Evolutionary conservation across 1,139 yeast genomes (phyloP).

Genomic region (Taphrina flavorubra): DNA sequence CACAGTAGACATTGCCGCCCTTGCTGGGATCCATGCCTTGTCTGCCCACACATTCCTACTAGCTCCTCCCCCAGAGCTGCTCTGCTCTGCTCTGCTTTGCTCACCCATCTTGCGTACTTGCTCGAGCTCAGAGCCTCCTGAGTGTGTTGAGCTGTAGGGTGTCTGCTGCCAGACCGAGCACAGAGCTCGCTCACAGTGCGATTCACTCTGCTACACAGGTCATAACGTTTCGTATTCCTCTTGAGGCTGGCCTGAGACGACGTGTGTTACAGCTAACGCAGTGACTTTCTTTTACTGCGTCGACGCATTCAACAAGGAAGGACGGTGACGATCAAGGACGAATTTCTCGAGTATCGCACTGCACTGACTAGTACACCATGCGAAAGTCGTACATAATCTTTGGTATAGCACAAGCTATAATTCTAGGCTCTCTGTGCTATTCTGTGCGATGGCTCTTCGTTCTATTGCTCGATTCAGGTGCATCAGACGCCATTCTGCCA

Average conservation of each 20-base stretch:
- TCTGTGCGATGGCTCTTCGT: constrained; percentile 61
- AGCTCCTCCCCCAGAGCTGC: not conserved
- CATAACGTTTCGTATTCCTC: not conserved
- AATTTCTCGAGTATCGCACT: not conserved
- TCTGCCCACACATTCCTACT: constrained; percentile 7
- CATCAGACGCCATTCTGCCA: constrained; percentile 46
- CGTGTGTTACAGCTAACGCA: too few relatives aligned
- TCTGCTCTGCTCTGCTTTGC: not conserved
- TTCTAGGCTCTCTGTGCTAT: constrained; percentile 44
- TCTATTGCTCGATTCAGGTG: constrained; percentile 68
- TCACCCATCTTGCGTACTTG: not conserved
- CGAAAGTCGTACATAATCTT: constrained; percentile 39
- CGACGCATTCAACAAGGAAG: not conserved
- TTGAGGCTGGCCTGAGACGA: not conserved
- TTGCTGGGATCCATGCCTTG: constrained; percentile 10
- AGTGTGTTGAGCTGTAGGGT: too few relatives aligned
- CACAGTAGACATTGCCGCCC: not conserved
- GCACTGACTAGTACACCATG: constrained; percentile 3
- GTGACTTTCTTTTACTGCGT: too few relatives aligned
- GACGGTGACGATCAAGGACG: not conserved
- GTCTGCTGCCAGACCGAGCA: too few relatives aligned
- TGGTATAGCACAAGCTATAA: constrained; percentile 40
- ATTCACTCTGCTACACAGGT: too few relatives aligned
- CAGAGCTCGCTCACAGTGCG: too few relatives aligned
- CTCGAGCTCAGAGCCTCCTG: not conserved